Conservation (phyloP, 2,329 filamentous ascomycete genomes). For the Elsinoe necatrix region DNA sequence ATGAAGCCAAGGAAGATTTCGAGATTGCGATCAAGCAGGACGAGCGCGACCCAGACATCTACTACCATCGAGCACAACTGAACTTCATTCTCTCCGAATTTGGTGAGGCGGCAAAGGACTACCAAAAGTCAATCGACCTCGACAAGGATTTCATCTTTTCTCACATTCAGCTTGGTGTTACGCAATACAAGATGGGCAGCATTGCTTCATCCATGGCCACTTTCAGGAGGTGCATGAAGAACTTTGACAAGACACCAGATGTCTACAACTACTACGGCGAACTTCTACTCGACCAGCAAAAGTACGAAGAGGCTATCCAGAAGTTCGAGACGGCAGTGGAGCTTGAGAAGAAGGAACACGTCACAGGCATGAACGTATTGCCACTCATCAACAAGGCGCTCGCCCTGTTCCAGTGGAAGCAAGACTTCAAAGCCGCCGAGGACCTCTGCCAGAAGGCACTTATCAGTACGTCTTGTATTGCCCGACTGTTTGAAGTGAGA, state of each 20-base stretch:
- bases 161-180: constrained; percentile 97
- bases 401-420: constrained; percentile 96
- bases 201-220: constrained; percentile 98
- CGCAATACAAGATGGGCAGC: constrained; percentile 99
- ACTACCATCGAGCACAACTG: constrained; percentile 96
- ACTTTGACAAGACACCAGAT: constrained; percentile 91
- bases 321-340: constrained; percentile 98
- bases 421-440: constrained; percentile 90
- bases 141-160: constrained; percentile 97
- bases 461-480: constrained; percentile 62
- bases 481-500: neutral
- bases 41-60: constrained; percentile 86
- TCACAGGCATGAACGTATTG: constrained; percentile 92
- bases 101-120: constrained; percentile 89
- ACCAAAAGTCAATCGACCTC: constrained; percentile 97
- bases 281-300: constrained; percentile 89
- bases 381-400: constrained; percentile 98
- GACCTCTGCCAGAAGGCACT: constrained; percentile 94
- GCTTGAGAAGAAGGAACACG: constrained; percentile 92
- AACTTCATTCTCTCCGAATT: constrained; percentile 97
- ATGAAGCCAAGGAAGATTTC: constrained; percentile 83
- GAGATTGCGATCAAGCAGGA: constrained; percentile 77
- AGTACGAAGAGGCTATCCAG: constrained; percentile 89
- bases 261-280: constrained; percentile 99
- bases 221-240: constrained; percentile 95